Conservation (phyloP, 306 rosid species). For the Styphnolobium japonicum region DNA sequence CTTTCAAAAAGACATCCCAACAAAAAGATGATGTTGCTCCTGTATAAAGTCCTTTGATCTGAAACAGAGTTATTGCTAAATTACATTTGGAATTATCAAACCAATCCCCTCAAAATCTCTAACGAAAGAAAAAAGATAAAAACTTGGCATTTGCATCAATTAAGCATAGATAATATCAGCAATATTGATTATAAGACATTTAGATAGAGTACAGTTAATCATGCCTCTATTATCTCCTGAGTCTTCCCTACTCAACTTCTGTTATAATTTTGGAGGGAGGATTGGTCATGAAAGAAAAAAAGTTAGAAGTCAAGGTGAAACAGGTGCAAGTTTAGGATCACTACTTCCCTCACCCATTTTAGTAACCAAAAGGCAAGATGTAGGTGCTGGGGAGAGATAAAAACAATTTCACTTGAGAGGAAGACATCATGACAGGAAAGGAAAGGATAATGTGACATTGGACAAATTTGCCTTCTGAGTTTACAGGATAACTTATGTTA, state of each 20-base stretch:
- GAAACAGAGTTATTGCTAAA: slow-evolving; percentile 37
- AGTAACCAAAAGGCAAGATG: slow-evolving; percentile 16
- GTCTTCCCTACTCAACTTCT: not conserved
- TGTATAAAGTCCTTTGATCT: slow-evolving; percentile 91
- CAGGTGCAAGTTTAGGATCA: not conserved
- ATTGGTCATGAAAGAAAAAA: not conserved
- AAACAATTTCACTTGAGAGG: slow-evolving; percentile 8
- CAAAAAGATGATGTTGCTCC: slow-evolving; percentile 92
- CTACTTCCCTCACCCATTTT: not conserved
- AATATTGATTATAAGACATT: slow-evolving; percentile 1
- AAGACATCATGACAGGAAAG: slow-evolving; percentile 15
- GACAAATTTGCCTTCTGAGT: not conserved
- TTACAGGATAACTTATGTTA: not conserved
- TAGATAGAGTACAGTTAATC: not conserved
- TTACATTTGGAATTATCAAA: slow-evolving; percentile 6
- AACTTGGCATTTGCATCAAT: not conserved
- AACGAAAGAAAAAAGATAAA: not conserved
- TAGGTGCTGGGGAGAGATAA: not conserved
- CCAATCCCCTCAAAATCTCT: not conserved
- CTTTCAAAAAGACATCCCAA: slow-evolving; percentile 93
- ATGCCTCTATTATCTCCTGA: not conserved
- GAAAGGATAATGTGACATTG: not conserved
- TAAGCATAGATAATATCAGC: not conserved
- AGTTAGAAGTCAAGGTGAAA: not conserved
- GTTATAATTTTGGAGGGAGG: not conserved